Evolutionary conservation across 2,329 filamentous ascomycete genomes (phyloP).

Genomic region (Alternaria infectoria): DNA sequence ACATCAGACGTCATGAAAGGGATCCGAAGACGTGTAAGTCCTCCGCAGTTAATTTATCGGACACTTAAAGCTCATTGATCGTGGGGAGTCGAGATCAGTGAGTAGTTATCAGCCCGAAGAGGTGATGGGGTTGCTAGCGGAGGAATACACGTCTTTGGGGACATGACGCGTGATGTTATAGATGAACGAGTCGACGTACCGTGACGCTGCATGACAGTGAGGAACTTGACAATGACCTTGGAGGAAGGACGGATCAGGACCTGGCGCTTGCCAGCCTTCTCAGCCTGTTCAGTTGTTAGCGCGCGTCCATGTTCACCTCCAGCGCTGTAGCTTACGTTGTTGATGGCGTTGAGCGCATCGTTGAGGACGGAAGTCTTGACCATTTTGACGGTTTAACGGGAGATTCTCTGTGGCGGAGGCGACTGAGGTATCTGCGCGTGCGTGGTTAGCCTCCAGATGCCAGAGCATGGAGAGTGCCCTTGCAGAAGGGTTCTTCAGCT

Average conservation of each 20-base stretch:
- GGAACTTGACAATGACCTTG: conserved; percentile 99
- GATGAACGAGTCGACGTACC: conserved; percentile 69
- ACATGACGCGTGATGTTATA: conserved; percentile 11
- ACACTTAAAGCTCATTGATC: conserved; percentile 99
- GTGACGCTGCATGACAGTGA: conserved; percentile 99
- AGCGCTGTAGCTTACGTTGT: conserved; percentile 69
- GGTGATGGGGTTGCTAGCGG: conserved; percentile 10
- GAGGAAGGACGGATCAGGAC: conserved; percentile 96
- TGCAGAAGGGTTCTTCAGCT: conserved; percentile 72
- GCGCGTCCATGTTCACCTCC: not conserved
- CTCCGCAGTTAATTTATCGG: conserved; percentile 91
- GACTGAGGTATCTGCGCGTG: conserved; percentile 66
- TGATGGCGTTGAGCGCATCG: conserved; percentile 98
- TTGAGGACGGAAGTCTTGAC: conserved; percentile 99
- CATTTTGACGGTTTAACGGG: conserved; percentile 80
- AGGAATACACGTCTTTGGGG: not conserved
- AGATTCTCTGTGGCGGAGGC: conserved; percentile 79
- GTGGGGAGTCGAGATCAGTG: conserved; percentile 83
- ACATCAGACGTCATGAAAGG: conserved; percentile 80
- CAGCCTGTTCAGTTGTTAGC: conserved; percentile 56
- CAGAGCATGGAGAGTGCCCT: conserved; percentile 73
- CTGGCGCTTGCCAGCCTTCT: conserved; percentile 99
- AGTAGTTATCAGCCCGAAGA: conserved; percentile 99
- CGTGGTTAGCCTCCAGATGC: conserved; percentile 68
- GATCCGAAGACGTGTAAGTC: conserved; percentile 96